Percentiles rank a stretch among this genome's conserved stretches.
Evolutionary conservation across 2,329 filamentous ascomycete genomes (phyloP).

Genomic region (Talaromyces atroroseus): DNA sequence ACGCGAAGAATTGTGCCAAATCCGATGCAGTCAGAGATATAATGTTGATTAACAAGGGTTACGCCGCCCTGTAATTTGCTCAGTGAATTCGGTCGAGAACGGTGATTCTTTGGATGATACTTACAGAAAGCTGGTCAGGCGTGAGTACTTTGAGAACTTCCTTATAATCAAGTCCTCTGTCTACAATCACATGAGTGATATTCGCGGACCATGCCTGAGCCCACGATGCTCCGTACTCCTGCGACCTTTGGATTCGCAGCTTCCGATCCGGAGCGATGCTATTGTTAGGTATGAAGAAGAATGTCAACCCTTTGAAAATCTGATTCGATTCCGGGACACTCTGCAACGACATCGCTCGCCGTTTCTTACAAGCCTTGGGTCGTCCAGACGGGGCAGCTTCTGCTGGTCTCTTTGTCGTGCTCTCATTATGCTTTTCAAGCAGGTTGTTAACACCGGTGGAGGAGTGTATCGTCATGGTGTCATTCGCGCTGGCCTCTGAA

Average conservation of each 20-base stretch:
- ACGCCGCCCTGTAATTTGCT: slow-evolving; percentile 25
- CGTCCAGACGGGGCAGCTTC: neutral
- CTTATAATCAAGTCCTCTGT: slow-evolving; percentile 59
- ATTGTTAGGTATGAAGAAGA: slow-evolving; percentile 78
- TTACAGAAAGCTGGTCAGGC: slow-evolving; percentile 43
- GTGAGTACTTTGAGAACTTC: slow-evolving; percentile 58
- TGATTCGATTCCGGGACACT: slow-evolving; percentile 49
- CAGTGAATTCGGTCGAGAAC: neutral
- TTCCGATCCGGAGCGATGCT: slow-evolving; percentile 63
- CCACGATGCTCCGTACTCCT: slow-evolving; percentile 71
- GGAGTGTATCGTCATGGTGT: neutral
- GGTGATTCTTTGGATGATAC: slow-evolving; percentile 18
- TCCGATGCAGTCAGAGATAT: slow-evolving; percentile 62
- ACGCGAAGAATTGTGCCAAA: slow-evolving; percentile 56
- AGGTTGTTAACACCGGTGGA: neutral
- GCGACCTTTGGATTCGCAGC: slow-evolving; percentile 67
- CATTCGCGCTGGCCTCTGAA: neutral
- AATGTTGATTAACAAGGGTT: slow-evolving; percentile 62
- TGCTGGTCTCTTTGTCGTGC: slow-evolving; percentile 1
- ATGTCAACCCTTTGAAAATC: slow-evolving; percentile 57
- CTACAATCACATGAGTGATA: slow-evolving; percentile 76
- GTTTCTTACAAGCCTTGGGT: slow-evolving; percentile 14
- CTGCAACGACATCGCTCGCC: slow-evolving; percentile 35
- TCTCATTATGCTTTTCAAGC: neutral
- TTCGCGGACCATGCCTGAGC: slow-evolving; percentile 49